phyloP scores from a whole-genome alignment of 257 asterid genomes.

The Cynanchum wilfordii region DNA sequence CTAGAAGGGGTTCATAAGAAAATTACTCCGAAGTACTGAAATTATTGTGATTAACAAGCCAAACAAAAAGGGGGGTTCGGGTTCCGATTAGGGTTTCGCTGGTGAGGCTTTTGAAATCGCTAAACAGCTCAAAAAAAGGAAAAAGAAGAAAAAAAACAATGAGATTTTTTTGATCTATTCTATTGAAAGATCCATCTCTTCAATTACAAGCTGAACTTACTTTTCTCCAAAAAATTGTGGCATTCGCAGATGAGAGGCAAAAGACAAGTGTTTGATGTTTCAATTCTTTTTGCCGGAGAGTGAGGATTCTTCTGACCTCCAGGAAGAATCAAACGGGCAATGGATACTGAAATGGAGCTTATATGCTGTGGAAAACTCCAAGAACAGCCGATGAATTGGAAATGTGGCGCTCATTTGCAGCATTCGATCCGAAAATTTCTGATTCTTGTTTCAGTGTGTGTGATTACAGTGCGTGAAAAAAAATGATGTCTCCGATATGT shows the following conservation, averaged over 20 bases:
- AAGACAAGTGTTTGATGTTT: background rate
- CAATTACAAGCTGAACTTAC: background rate
- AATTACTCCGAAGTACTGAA: background rate
- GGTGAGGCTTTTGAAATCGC: constrained; percentile 2
- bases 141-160: background rate
- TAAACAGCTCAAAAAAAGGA: background rate
- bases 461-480: no score
- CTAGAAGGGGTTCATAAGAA: constrained; percentile 11
- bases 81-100: no score
- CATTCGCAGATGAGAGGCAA: background rate
- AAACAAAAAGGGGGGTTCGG: background rate
- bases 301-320: constrained; percentile 31
- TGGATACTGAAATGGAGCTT: constrained; percentile 31
- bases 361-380: constrained; percentile 16
- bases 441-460: constrained; percentile 3
- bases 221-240: background rate
- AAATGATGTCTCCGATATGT: constrained; percentile 29
- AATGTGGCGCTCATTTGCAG: constrained; percentile 26
- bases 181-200: background rate
- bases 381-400: constrained; percentile 26
- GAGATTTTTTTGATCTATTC: background rate
- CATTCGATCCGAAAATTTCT: constrained; percentile 24
- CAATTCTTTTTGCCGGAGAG: constrained; percentile 13
- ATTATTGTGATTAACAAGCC: background rate
- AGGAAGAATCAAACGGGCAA: constrained; percentile 42